A percentile compares a stretch with the other conserved stretches of the same genome.
Conservation (phyloP, 768 basidiomycete genomes). For the Amanita brunnescens region DNA sequence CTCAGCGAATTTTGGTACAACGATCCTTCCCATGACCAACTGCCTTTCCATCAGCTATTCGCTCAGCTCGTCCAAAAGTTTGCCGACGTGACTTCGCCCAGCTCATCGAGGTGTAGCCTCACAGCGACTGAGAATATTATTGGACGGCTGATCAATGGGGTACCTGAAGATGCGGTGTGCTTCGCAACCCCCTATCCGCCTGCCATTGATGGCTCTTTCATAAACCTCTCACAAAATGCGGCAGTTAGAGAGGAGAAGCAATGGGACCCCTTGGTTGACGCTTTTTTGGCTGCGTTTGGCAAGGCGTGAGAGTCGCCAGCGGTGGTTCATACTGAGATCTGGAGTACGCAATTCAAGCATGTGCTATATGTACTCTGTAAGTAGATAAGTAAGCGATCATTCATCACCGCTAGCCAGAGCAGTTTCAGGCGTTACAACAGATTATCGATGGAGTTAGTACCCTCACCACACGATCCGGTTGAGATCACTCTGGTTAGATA, state of each 20-base stretch:
- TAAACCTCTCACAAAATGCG: background rate
- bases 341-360: too few species aligned
- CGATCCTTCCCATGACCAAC: slow-evolving; percentile 5
- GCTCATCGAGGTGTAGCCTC: slow-evolving; percentile 28
- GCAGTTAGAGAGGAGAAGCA: background rate
- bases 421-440: too few species aligned
- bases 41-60: slow-evolving; percentile 19
- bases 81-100: slow-evolving; percentile 23
- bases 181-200: slow-evolving; percentile 15
- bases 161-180: slow-evolving; percentile 23
- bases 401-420: too few species aligned
- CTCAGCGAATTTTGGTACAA: slow-evolving; percentile 31
- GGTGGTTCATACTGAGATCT: too few species aligned
- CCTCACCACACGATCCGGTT: too few species aligned
- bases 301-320: too few species aligned
- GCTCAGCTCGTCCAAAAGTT: slow-evolving; percentile 29
- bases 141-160: slow-evolving; percentile 34
- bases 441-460: too few species aligned
- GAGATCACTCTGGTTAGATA: too few species aligned
- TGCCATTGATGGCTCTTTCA: slow-evolving; percentile 12
- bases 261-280: background rate
- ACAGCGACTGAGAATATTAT: slow-evolving; percentile 38
- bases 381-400: too few species aligned
- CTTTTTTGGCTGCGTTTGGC: background rate
- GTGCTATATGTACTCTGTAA: too few species aligned